Evolutionary conservation across 75 land plant species (phyloP).

Genomic region (Pinus tabuliformis): DNA sequence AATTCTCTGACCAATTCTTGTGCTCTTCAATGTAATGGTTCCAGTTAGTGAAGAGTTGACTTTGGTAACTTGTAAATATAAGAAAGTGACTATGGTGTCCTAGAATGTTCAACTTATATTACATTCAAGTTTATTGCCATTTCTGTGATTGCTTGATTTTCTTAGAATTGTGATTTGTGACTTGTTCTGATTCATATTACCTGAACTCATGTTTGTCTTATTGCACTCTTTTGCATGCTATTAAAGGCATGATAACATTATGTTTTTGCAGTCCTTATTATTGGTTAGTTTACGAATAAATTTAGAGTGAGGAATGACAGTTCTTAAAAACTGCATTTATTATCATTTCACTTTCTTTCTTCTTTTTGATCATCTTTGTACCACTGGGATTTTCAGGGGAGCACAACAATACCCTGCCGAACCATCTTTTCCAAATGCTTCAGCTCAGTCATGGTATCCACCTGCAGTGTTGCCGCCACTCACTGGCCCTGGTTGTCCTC

Average conservation of each 20-base stretch:
- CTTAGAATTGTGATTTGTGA: not conserved
- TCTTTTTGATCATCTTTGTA: not conserved
- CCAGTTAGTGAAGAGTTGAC: not conserved
- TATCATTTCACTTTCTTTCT: not conserved
- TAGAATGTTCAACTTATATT: not conserved
- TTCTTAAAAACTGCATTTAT: not conserved
- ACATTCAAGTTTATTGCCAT: not conserved
- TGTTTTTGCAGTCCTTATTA: not conserved
- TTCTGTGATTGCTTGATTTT: not conserved
- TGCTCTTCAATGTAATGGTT: not conserved
- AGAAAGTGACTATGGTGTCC: not conserved
- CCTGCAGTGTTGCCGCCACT: slow-evolving; percentile 46
- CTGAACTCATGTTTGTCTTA: not conserved
- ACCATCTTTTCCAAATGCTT: slow-evolving; percentile 31
- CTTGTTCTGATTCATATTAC: too few species aligned
- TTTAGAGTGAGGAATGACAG: not conserved
- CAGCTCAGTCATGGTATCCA: slow-evolving; percentile 72
- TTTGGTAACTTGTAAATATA: not conserved
- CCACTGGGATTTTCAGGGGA: slow-evolving; percentile 34
- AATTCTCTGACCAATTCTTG: not conserved
- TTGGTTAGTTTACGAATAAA: not conserved
- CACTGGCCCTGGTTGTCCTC: slow-evolving; percentile 36
- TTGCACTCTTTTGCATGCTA: not conserved
- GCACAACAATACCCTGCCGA: slow-evolving; percentile 49
- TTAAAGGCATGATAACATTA: not conserved